phyloP scores from a whole-genome alignment of 768 basidiomycete species.

The Saitozyma sp. region DNA sequence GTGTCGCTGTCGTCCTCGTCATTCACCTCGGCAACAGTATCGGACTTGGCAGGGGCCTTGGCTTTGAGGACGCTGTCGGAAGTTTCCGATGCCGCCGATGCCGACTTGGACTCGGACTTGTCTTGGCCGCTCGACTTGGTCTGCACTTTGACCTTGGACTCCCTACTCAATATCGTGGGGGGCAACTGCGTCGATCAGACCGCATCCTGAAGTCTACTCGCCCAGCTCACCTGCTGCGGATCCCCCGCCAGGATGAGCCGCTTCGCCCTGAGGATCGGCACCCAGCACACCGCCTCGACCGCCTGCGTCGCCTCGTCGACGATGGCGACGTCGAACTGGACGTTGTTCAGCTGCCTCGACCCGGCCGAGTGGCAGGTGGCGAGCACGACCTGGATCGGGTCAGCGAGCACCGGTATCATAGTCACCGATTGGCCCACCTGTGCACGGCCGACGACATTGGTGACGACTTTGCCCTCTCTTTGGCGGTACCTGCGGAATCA shows the following conservation, averaged over 20 bases:
- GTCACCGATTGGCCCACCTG: slow-evolving; percentile 57
- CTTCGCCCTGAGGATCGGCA: slow-evolving; percentile 87
- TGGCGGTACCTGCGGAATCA: slow-evolving; percentile 73
- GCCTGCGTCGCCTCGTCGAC: slow-evolving; percentile 99
- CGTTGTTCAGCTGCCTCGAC: slow-evolving; percentile 71
- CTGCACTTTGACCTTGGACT: slow-evolving; percentile 50
- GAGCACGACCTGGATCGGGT: slow-evolving; percentile 66
- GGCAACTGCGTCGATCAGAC: slow-evolving; percentile 63
- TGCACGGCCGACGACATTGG: slow-evolving; percentile 73
- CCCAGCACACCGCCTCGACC: slow-evolving; percentile 94
- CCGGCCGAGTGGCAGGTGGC: slow-evolving; percentile 95
- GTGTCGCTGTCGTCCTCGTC: no score
- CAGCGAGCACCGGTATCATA: not conserved
- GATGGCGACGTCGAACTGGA: slow-evolving; percentile 85
- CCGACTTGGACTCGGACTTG: no score
- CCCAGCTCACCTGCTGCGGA: slow-evolving; percentile 64
- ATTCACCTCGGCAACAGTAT: not conserved
- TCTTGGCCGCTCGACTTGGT: not conserved
- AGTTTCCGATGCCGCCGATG: no score
- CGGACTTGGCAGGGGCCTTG: no score
- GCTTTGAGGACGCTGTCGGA: no score
- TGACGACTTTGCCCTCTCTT: slow-evolving; percentile 80
- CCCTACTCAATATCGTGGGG: slow-evolving; percentile 78
- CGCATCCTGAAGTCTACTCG: not conserved
- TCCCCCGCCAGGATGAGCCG: slow-evolving; percentile 91